Conservation (phyloP, 306 rosid species). For the Gastrolobium villosum region DNA sequence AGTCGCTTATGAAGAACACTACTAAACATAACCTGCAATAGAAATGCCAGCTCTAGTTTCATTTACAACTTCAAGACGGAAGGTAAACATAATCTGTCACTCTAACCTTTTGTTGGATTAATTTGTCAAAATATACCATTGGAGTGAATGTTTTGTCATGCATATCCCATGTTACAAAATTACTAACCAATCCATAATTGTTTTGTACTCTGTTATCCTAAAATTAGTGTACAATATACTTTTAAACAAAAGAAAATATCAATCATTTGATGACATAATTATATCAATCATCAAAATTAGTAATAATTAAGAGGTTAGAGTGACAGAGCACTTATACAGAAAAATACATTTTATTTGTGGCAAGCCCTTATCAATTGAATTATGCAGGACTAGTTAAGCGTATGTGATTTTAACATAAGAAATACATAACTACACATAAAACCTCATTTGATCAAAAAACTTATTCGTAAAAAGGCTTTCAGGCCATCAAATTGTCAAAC, state of each 20-base stretch:
- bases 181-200: not conserved
- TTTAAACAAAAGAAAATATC: not conserved
- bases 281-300: not conserved
- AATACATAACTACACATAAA: slow-evolving; percentile 1
- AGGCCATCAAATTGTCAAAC: slow-evolving; percentile 16
- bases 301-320: slow-evolving; percentile 18
- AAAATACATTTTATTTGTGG: not conserved
- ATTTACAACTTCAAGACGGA: slow-evolving; percentile 36
- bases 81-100: not conserved
- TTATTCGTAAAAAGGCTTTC: not conserved
- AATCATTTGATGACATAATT: not conserved
- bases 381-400: not conserved
- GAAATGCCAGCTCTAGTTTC: slow-evolving; percentile 36
- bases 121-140: not conserved
- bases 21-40: slow-evolving; percentile 91
- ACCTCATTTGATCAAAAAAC: slow-evolving; percentile 20
- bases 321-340: not conserved
- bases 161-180: slow-evolving; percentile 1
- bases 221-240: not conserved
- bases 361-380: slow-evolving; percentile 13
- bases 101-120: no score
- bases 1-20: slow-evolving; percentile 86
- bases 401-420: slow-evolving; percentile 16
- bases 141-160: not conserved
- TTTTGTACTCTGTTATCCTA: not conserved